Evolutionary conservation across 2,329 filamentous ascomycete species (phyloP).

Genomic region (Stachybotrys echinatus): DNA sequence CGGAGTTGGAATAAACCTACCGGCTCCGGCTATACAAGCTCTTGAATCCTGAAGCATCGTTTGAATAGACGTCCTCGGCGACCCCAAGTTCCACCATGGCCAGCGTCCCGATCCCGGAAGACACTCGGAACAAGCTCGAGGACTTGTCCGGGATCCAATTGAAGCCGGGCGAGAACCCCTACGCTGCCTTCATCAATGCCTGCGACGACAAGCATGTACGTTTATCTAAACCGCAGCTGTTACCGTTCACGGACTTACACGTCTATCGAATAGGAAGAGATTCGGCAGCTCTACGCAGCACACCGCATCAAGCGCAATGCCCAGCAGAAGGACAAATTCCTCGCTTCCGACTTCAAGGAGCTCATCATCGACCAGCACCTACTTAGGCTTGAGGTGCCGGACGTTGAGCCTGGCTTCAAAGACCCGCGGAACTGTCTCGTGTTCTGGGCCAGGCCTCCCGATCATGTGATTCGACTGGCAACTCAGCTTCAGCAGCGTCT

Average conservation of each 20-base stretch:
- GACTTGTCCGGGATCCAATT: conserved; percentile 47
- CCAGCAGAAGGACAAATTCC: conserved; percentile 70
- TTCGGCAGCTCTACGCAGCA: conserved; percentile 66
- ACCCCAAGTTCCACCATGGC: conserved; percentile 9
- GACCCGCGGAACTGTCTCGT: conserved; percentile 80
- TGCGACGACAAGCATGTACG: conserved; percentile 64
- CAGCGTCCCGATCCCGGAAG: conserved; percentile 15
- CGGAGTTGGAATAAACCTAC: neutral
- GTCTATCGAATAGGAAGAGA: conserved; percentile 44
- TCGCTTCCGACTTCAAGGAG: conserved; percentile 61
- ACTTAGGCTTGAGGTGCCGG: conserved; percentile 58
- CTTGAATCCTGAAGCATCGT: neutral
- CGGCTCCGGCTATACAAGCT: neutral
- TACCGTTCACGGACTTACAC: neutral
- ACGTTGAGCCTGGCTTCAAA: conserved; percentile 60
- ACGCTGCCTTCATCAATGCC: conserved; percentile 64
- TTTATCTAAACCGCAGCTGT: neutral
- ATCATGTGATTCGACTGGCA: conserved; percentile 64
- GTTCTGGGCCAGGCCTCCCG: conserved; percentile 81
- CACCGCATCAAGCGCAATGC: conserved; percentile 73
- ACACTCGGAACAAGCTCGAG: conserved; percentile 45
- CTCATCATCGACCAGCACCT: conserved; percentile 74
- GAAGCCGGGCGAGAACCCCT: conserved; percentile 63
- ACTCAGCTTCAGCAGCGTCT: conserved; percentile 63
- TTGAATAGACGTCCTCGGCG: too few relatives aligned